A percentile compares a stretch with the other conserved stretches of the same genome.
phyloP scores from a whole-genome alignment of 257 asterid species.

The Solanum sitiens region DNA sequence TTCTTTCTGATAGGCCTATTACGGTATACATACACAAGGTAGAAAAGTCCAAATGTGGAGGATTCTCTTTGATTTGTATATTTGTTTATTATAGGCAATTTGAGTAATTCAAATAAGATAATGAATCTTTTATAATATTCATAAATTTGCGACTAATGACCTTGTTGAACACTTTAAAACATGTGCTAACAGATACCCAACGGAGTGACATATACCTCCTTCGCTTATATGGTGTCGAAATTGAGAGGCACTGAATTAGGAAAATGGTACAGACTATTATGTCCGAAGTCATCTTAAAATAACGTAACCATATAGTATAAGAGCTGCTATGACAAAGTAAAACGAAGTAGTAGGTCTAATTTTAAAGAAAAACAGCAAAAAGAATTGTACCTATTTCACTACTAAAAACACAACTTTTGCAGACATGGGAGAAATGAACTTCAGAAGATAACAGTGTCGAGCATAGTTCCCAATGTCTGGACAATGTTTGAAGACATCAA shows the following conservation, averaged over 20 bases:
- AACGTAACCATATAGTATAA: neutral
- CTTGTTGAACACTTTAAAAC: neutral
- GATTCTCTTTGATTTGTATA: neutral
- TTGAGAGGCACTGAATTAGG: neutral
- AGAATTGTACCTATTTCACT: neutral
- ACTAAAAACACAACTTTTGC: neutral
- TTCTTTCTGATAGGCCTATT: neutral
- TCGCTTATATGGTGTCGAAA: neutral
- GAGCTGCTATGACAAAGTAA: neutral
- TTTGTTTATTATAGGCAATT: neutral
- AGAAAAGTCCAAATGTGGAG: neutral
- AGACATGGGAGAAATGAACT: neutral
- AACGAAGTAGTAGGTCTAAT: neutral
- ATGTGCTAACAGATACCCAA: neutral
- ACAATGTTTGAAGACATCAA: conserved; percentile 93
- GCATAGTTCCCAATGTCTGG: conserved; percentile 89
- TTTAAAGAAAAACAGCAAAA: neutral
- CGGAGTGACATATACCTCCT: neutral
- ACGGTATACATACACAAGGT: neutral
- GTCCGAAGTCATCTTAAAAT: neutral
- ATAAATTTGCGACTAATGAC: neutral
- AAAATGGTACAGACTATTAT: neutral
- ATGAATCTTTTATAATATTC: neutral
- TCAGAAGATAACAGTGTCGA: conserved; percentile 88
- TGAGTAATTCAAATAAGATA: neutral